phyloP scores from a whole-genome alignment of 1,284 basidiomycete species.

The Papiliotrema terrestris region DNA sequence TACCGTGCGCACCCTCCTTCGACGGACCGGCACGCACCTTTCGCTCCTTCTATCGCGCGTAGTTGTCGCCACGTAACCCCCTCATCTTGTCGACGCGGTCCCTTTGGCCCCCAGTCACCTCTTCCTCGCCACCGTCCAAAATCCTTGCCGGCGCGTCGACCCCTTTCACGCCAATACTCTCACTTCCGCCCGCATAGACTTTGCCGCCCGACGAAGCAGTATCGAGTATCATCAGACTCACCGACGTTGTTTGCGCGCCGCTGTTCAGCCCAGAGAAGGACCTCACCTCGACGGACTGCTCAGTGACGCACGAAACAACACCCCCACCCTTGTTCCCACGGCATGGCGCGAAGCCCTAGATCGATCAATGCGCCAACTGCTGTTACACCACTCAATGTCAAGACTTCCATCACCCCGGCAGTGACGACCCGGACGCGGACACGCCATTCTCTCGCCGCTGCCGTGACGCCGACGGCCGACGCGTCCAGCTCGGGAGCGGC shows the following conservation, averaged over 20 bases:
- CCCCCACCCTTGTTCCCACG: background rate
- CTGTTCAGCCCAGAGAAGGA: slow-evolving; percentile 5
- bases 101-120: no score
- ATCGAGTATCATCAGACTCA: background rate
- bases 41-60: no score
- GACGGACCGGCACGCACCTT: no score
- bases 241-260: background rate
- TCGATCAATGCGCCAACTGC: slow-evolving; percentile 5
- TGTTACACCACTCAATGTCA: background rate
- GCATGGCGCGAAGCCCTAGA: slow-evolving; percentile 10
- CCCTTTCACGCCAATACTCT: no score
- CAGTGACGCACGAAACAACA: slow-evolving; percentile 4
- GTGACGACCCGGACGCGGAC: slow-evolving; percentile 1
- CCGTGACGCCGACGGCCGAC: background rate
- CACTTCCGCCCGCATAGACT: no score
- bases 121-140: no score
- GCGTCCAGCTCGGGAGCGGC: no score
- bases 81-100: no score
- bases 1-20: no score
- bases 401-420: background rate
- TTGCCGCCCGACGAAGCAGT: no score
- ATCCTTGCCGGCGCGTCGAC: no score
- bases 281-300: background rate
- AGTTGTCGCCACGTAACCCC: no score
- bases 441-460: background rate